Evolutionary conservation across 2,329 filamentous ascomycete species (phyloP).

Genomic region (Alternaria arbusti): DNA sequence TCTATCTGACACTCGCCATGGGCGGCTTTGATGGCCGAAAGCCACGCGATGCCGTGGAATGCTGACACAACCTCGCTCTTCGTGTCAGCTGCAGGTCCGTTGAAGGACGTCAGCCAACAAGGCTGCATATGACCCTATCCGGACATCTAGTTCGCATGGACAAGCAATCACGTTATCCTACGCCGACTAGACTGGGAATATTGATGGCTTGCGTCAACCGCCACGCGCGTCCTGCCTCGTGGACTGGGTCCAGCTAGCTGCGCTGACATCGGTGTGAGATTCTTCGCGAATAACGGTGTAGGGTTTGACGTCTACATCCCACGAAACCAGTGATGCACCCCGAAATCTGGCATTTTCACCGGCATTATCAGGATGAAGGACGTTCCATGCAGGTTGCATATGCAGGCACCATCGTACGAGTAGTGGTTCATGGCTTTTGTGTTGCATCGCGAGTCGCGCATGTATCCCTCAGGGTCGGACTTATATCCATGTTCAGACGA

Average conservation of each 20-base stretch:
- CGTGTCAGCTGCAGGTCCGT: slow-evolving; percentile 38
- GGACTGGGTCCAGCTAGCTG: slow-evolving; percentile 1
- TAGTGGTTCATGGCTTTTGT: neutral
- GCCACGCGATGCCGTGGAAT: slow-evolving; percentile 12
- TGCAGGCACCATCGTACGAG: slow-evolving; percentile 10
- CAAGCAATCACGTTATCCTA: slow-evolving; percentile 24
- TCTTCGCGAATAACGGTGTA: slow-evolving; percentile 1
- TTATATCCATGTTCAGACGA: neutral
- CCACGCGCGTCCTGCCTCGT: slow-evolving; percentile 5
- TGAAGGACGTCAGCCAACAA: slow-evolving; percentile 15
- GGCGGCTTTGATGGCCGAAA: slow-evolving; percentile 7
- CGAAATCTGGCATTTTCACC: neutral
- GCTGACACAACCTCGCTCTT: slow-evolving; percentile 15
- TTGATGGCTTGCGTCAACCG: slow-evolving; percentile 5
- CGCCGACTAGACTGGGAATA: neutral
- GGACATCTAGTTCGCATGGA: slow-evolving; percentile 25
- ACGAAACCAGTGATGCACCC: neutral
- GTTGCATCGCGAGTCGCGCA: neutral
- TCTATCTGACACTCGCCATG: neutral
- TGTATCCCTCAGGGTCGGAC: neutral
- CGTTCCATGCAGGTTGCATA: slow-evolving; percentile 3
- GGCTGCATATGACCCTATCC: neutral
- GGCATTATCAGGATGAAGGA: neutral
- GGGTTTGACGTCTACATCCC: neutral
- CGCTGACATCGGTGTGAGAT: slow-evolving; percentile 11